Base-by-base conservation (phyloP, 225 moss, liverwort and hornwort genomes). In the Physcomitrium patens region DNA sequence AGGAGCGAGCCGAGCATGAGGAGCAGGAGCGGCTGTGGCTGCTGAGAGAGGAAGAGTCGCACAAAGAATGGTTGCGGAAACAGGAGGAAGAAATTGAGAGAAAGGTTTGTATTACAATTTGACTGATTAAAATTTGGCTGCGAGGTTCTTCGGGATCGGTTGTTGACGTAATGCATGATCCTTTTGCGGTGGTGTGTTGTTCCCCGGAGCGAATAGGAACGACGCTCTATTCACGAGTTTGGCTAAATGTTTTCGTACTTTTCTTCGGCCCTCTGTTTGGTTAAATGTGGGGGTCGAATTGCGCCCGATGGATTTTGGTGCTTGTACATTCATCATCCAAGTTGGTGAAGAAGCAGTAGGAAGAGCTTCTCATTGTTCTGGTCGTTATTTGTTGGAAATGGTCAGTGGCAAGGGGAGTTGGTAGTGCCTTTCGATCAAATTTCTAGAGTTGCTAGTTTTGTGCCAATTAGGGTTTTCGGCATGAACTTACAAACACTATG, bases 1-100 rank as follows among this genome's bases (percentile, higher is more conserved):
- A 72, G 59, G 95, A 91, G 69, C 81, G 71, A 65, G 78, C 80
- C 19, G 86, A 89, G 69, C 91, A 92, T 76, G 93, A 90, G 16
- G 85, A 87, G 68, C 91, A 95, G 78, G 91, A 91, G 78, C 86
- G 84, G 2, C 49, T 89, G 69, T 99, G 93, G 87, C 37, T 85
- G 65, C 79, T 93, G 79, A 87, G 95, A 9, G 99, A 99, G 76
- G 84, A 82, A 81, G 86, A 89, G 77, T 86, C 90, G 31, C 89
- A 74, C 47, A 68, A 67, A 50, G 85, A 88, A 43, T 89, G 91
- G 86, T 61, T 87, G 71, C 86, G 73, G 67, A 89, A 72, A 77
- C 85, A 88, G 71, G 76, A 78, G 58, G 80, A 73, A 64, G 81
- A 66, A 52, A 76, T 73, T 8, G 78, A 69, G 63, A 66, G 82